Evolutionary conservation across 2,329 filamentous ascomycete genomes (phyloP).

Genomic region (Ceratocystis alfenasii): DNA sequence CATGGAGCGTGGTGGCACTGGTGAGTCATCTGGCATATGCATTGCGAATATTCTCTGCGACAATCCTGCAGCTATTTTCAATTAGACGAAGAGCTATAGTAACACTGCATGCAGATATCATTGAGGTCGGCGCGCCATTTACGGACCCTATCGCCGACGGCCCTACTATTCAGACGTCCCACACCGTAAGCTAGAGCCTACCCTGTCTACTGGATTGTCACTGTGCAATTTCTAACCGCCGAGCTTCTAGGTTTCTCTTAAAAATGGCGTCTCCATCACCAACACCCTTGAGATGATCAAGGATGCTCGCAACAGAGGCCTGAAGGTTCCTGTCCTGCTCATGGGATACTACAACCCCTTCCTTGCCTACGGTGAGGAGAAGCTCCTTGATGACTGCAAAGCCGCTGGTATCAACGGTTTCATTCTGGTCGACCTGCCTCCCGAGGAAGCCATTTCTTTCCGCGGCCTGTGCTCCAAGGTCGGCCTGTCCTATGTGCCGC

Average conservation of each 20-base stretch:
- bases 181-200: conserved; percentile 46
- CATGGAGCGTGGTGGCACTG: conserved; percentile 80
- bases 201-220: conserved; percentile 14
- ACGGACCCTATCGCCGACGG: conserved; percentile 97
- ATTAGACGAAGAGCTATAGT: background rate
- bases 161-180: conserved; percentile 89
- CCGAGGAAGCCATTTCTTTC: conserved; percentile 90
- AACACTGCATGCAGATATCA: conserved; percentile 48
- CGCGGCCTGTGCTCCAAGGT: conserved; percentile 68
- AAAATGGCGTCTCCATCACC: conserved; percentile 76
- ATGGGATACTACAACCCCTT: conserved; percentile 99
- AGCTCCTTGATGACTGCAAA: conserved; percentile 71
- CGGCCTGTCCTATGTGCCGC: conserved; percentile 85
- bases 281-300: conserved; percentile 73
- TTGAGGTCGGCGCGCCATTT: conserved; percentile 92
- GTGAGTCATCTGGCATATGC: conserved; percentile 42
- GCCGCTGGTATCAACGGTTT: conserved; percentile 85
- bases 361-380: conserved; percentile 86
- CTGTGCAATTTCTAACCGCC: conserved; percentile 25
- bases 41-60: background rate
- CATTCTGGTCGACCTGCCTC: conserved; percentile 89
- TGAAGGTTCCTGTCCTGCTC: conserved; percentile 72
- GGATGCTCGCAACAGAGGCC: conserved; percentile 61
- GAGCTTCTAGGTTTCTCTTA: conserved; percentile 49
- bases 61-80: background rate